These are phyloP conservation scores for Globisporangium orthogonon DNA, from an alignment of 352 stramenopile species.

Conservation along the genomic window DNA sequence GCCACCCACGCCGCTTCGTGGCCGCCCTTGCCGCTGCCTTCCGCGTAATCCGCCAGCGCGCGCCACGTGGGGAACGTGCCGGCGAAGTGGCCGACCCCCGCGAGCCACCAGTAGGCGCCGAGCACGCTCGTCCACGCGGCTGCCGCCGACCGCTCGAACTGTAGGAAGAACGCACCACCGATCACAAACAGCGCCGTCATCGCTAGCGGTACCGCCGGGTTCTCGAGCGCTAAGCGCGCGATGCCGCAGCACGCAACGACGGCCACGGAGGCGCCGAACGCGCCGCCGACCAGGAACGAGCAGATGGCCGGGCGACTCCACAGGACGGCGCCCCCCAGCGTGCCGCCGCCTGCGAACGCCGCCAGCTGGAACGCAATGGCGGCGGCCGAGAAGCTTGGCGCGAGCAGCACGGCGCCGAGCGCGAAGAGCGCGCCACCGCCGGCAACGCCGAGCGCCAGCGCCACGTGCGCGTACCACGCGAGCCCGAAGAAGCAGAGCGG, in stretches of 20 bases:
- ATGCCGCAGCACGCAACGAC: conserved; percentile 3
- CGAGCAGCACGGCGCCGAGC: conserved; percentile 6
- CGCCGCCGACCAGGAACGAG: conserved; percentile 11
- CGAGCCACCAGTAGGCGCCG: conserved; percentile 18
- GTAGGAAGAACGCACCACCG: conserved; percentile 3
- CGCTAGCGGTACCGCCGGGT: background rate
- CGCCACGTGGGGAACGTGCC: background rate
- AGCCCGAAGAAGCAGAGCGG: conserved; percentile 26
- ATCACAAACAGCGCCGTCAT: background rate
- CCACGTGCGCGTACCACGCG: conserved; percentile 13
- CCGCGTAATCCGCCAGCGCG: background rate
- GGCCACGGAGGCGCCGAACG: conserved; percentile 17
- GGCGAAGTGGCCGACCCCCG: conserved; percentile 8
- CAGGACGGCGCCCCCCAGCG: conserved; percentile 15
- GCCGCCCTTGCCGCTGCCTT: too few species aligned
- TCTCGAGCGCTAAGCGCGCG: conserved; percentile 3
- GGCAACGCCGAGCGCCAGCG: conserved; percentile 15
- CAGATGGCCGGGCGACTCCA: conserved; percentile 2
- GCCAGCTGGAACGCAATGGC: conserved; percentile 12
- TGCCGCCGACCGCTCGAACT: conserved; percentile 10
- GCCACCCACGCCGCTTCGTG: background rate
- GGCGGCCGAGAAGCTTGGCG: conserved; percentile 6
- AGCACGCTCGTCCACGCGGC: conserved; percentile 24
- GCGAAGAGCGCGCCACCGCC: conserved; percentile 10
- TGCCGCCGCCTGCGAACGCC: conserved; percentile 17